A percentile compares a stretch with the other conserved stretches of the same genome.
phyloP scores from a whole-genome alignment of 192 early-diverging fungal species.

The Backusella sp. region DNA sequence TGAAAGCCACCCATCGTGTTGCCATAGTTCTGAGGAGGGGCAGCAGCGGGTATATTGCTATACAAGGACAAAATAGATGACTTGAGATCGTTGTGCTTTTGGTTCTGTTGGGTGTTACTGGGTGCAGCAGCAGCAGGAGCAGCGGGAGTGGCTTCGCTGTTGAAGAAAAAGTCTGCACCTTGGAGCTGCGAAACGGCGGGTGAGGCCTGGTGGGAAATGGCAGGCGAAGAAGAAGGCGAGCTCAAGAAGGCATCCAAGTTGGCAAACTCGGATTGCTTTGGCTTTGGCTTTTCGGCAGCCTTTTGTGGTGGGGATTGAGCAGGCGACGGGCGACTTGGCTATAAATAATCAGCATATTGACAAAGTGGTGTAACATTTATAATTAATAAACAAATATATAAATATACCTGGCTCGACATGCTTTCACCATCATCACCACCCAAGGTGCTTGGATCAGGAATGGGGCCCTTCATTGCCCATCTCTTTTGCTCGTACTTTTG shows the following conservation, averaged over 20 bases:
- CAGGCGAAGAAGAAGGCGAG: conserved; percentile 11
- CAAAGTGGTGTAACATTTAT: conserved; percentile 14
- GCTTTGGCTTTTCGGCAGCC: conserved; percentile 1
- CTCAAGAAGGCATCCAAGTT: conserved; percentile 31
- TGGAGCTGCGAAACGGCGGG: conserved; percentile 31
- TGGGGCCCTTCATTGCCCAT: conserved; percentile 67
- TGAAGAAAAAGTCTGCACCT: conserved; percentile 43
- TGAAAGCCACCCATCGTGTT: conserved; percentile 14
- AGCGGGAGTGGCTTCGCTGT: neutral
- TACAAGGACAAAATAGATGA: conserved; percentile 41
- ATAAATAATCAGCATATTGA: neutral
- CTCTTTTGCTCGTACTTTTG: conserved; percentile 79
- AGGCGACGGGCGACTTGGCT: neutral
- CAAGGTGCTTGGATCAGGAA: conserved; percentile 73
- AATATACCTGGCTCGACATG: neutral
- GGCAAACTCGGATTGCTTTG: conserved; percentile 22
- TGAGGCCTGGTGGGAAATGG: neutral
- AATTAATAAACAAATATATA: conserved; percentile 27
- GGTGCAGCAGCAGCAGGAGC: conserved; percentile 3
- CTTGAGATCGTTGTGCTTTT: conserved; percentile 33
- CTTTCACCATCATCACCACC: conserved; percentile 14
- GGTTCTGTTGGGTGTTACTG: neutral
- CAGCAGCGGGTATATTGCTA: conserved; percentile 10
- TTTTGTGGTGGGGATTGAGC: conserved; percentile 8
- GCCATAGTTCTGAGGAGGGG: neutral